Base-by-base conservation (phyloP, 768 basidiomycete genomes). In the Termitomyces eurrhizus region DNA sequence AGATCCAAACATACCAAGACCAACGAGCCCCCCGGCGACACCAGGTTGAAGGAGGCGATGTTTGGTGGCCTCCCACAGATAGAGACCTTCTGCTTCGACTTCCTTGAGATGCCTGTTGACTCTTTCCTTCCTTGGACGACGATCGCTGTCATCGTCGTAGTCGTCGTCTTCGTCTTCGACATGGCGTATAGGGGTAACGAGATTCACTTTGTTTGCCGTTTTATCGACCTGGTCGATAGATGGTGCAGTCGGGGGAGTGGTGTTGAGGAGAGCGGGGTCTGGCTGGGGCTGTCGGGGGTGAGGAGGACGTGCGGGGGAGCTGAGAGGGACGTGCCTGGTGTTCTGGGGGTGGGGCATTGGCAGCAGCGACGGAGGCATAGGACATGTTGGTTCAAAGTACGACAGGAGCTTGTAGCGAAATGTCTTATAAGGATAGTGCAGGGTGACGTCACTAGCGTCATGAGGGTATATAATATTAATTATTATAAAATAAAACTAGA, bases 21-120 rank as follows among this genome's bases (percentile, higher is more conserved):
- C 89, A 62, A 92, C 65, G 33, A 91, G 74, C 46, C 91, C 90
- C 32, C 91, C 88, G 11, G 86, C 85, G 54, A 89, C 83, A 29
- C 84, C 83, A 14, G 90, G 89, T 33, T 83, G 79, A 60, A 91
- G 73, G 29, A 91, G 66, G 65, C 81, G 78, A 33, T 80, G 72
- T 64, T 84, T 85, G 4, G 80, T 71, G 29, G 77, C 63, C 9
- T 78, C 73, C 81, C 82, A 87, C 12, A 84, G 65, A 58, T 85
- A 78, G 55, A 74, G 68, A 33, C 81, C 79, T 68, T 87, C 84
- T 35, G 79, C 78, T 61, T 81, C 78, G 5, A 72, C 76, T 59
- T 82, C 77, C 53, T 79, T 71, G 45, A 75, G 52, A 29, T 71
- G 72, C 52, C 74, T 73, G 66, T 77, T 74, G 13, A 68, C 67